Base-by-base conservation (phyloP, 495 filamentous ascomycete genomes). In the Penicillium steckii region DNA sequence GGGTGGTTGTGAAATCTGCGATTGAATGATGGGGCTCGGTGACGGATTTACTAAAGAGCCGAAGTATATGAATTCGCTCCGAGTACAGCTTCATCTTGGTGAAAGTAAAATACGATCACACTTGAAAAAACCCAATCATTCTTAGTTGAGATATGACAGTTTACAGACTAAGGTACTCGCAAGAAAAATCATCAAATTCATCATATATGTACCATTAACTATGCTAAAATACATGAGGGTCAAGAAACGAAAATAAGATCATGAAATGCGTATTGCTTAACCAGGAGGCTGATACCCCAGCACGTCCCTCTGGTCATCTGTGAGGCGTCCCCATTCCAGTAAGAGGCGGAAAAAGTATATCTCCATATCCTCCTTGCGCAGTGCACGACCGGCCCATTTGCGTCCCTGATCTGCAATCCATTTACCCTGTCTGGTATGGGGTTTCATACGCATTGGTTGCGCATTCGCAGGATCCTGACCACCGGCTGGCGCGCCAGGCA, bases 351-450 rank as follows among this genome's bases (percentile, higher is more conserved):
- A 93, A 61, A 92, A 76, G 61, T 93, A 95, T 23, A 92, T 79
- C 67, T 90, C 84, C 85, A 88, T 90, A 63, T 95, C 90, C 70
- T 91, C 87, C 55, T 80, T 85, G 60, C 89, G 74, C 29, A 94
- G 52, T 8, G 84, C 87, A 52, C 74, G 79, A 2, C 68, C 67
- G 1, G 83, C 81, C 87, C 88, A 91, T 48, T 78, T 72, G 29
- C 74, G 69, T 3, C 88, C 88, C 56, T 83, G 64, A 43, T 86
- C 79, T 12, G 87, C 86, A 54, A 95, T 90, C 76, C 69, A 72
- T 52, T 77, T 67, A 12, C 79, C 80, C 18, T 80, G 78, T 48
- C 74, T 70, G 27, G 77, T 62, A 65, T 79, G 56, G 48, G 67
- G 33, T 13, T 65, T 55, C 65, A 69, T 70, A 19, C 55, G 32